A percentile compares a stretch with the other conserved stretches of the same genome.
These are phyloP conservation scores for Chenopodium suecicum DNA, from an alignment of 148 eudicot species.

Conservation along the genomic window DNA sequence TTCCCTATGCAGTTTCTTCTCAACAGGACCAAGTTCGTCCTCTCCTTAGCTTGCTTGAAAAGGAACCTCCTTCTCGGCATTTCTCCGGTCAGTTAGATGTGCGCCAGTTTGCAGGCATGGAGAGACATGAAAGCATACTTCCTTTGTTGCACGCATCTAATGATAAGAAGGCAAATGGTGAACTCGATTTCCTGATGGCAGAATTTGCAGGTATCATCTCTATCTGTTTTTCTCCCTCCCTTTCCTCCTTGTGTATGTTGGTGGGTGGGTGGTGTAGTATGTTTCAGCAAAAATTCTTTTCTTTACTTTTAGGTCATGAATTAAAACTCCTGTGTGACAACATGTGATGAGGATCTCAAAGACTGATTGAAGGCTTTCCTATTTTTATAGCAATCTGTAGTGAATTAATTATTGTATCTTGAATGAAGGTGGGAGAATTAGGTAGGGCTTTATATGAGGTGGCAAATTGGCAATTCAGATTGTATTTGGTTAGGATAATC, in stretches of 20 bases:
- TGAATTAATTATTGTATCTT: not conserved
- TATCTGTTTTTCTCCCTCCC: constrained; percentile 6
- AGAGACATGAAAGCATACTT: constrained; percentile 76
- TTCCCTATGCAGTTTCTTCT: constrained; percentile 37
- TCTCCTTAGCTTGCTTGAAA: constrained; percentile 87
- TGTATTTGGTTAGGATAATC: not conserved
- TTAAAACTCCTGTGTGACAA: not conserved
- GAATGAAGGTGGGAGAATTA: not conserved
- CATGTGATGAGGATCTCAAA: not conserved
- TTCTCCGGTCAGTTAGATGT: constrained; percentile 90
- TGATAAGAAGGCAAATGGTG: constrained; percentile 81
- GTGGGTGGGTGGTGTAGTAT: not conserved
- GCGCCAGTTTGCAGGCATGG: constrained; percentile 71
- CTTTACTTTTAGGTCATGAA: not conserved
- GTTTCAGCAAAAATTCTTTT: not conserved
- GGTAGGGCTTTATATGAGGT: not conserved
- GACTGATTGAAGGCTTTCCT: not conserved
- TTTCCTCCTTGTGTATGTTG: not conserved
- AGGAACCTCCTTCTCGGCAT: constrained; percentile 89
- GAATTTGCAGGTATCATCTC: constrained; percentile 75
- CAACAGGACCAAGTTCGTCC: constrained; percentile 89
- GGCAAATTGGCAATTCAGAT: not conserved
- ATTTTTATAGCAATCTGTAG: not conserved
- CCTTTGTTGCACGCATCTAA: constrained; percentile 78
- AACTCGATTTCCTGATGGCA: constrained; percentile 81